Conservation (phyloP, 1,284 basidiomycete species). For the Trametes hirsuta region DNA sequence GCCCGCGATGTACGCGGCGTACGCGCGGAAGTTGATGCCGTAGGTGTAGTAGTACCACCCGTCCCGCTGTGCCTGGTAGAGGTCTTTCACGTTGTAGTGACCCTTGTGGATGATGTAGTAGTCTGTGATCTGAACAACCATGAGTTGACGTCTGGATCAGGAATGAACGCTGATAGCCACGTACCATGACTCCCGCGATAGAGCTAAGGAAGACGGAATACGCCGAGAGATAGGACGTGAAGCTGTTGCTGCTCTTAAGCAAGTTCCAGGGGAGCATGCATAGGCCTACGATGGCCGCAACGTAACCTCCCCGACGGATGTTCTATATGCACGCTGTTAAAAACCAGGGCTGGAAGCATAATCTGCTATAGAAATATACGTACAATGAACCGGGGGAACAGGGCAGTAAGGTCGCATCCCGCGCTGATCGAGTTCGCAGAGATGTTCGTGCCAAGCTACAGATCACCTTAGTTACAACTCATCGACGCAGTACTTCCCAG, state of each 20-base stretch:
- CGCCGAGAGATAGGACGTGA: slow-evolving; percentile 83
- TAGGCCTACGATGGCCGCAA: slow-evolving; percentile 77
- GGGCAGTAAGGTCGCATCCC: slow-evolving; percentile 83
- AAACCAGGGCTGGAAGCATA: too few relatives aligned
- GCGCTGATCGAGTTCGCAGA: slow-evolving; percentile 87
- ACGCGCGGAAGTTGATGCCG: slow-evolving; percentile 78
- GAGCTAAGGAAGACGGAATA: slow-evolving; percentile 85
- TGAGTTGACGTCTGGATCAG: not conserved
- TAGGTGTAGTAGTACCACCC: slow-evolving; percentile 81
- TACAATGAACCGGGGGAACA: slow-evolving; percentile 79
- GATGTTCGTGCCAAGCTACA: slow-evolving; percentile 67
- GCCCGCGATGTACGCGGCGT: slow-evolving; percentile 72
- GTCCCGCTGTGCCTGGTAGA: slow-evolving; percentile 61
- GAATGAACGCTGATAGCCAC: slow-evolving; percentile 5
- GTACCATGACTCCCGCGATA: slow-evolving; percentile 81
- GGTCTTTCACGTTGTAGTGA: slow-evolving; percentile 70
- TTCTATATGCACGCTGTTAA: slow-evolving; percentile 45
- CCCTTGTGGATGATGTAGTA: slow-evolving; percentile 82
- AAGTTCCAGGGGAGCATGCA: slow-evolving; percentile 84
- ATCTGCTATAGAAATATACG: slow-evolving; percentile 21
- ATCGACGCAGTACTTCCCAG: not conserved
- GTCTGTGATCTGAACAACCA: slow-evolving; percentile 59
- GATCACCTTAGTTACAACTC: not conserved
- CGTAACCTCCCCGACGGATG: slow-evolving; percentile 83
- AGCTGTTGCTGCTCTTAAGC: slow-evolving; percentile 74